Evolutionary conservation across 768 basidiomycete species (phyloP).

Genomic region (Strobilomyces echinocephalus): DNA sequence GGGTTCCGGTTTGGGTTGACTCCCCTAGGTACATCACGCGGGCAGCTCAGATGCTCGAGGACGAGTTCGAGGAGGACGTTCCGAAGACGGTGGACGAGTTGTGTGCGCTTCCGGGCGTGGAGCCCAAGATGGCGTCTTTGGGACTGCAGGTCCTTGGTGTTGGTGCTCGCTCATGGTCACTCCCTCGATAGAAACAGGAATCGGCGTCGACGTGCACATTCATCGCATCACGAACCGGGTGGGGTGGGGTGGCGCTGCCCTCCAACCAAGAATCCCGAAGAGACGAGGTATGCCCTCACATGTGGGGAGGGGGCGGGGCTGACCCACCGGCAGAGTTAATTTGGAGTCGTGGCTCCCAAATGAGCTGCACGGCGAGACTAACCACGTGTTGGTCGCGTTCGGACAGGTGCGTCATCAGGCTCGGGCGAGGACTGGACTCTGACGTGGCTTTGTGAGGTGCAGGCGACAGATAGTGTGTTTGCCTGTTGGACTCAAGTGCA

Average conservation of each 20-base stretch:
- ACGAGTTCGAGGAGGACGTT: slow-evolving; percentile 62
- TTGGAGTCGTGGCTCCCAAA: slow-evolving; percentile 84
- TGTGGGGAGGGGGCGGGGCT: slow-evolving; percentile 19
- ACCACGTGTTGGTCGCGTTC: slow-evolving; percentile 78
- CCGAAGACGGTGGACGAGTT: slow-evolving; percentile 87
- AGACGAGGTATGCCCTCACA: slow-evolving; percentile 51
- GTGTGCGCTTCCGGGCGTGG: slow-evolving; percentile 84
- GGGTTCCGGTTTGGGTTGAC: no score
- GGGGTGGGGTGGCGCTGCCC: slow-evolving; percentile 86
- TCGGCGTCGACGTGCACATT: slow-evolving; percentile 95
- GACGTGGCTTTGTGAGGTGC: no score
- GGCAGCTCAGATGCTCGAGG: slow-evolving; percentile 65
- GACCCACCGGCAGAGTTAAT: no score
- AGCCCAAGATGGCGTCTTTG: slow-evolving; percentile 95
- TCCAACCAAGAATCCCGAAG: slow-evolving; percentile 80
- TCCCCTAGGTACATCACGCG: slow-evolving; percentile 63
- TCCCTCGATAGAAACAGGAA: slow-evolving; percentile 65
- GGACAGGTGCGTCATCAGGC: slow-evolving; percentile 54
- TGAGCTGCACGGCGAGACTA: slow-evolving; percentile 72
- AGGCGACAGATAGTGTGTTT: slow-evolving; percentile 55
- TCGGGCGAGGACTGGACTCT: background rate
- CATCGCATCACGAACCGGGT: slow-evolving; percentile 92
- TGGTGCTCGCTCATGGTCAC: slow-evolving; percentile 46
- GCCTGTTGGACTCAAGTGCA: slow-evolving; percentile 62
- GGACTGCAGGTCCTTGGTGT: slow-evolving; percentile 47